Percentiles rank a stretch among this genome's conserved stretches.
Evolutionary conservation across 805 yeast genomes (phyloP).

Genomic region (Lipomyces yamadae): DNA sequence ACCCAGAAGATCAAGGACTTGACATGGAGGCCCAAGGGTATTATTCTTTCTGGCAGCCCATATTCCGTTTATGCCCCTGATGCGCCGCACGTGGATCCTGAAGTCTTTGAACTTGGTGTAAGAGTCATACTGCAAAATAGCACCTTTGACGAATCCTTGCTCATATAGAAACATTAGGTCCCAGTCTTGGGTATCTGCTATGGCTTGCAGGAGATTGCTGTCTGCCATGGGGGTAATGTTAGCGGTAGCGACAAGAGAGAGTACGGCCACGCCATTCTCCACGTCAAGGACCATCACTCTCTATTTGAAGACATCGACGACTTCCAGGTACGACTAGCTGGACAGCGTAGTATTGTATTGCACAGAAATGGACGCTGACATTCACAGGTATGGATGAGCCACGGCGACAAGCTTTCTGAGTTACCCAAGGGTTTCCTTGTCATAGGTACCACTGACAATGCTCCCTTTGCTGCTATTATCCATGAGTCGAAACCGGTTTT

Average conservation of each 20-base stretch:
- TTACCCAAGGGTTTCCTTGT: conserved; percentile 87
- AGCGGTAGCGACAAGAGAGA: conserved; percentile 97
- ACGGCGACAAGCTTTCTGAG: conserved; percentile 92
- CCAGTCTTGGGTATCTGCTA: conserved; percentile 98
- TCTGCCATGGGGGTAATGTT: conserved; percentile 90
- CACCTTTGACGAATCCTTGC: neutral
- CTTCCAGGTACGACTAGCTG: conserved; percentile 57
- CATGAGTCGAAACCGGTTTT: conserved; percentile 73
- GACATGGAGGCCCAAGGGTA: conserved; percentile 94
- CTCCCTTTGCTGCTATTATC: conserved; percentile 93
- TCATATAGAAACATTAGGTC: conserved; percentile 42
- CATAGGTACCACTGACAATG: conserved; percentile 90
- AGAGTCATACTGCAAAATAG: neutral
- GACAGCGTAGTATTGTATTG: neutral
- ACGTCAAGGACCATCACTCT: conserved; percentile 60
- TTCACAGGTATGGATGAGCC: conserved; percentile 91
- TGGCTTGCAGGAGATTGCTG: conserved; percentile 99
- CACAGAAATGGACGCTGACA: neutral
- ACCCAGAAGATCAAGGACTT: conserved; percentile 94
- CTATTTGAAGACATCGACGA: conserved; percentile 88
- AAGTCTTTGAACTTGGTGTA: conserved; percentile 79
- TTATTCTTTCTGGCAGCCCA: conserved; percentile 95
- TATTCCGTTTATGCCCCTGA: conserved; percentile 95
- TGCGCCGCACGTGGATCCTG: conserved; percentile 97
- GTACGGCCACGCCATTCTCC: conserved; percentile 93